Conservation (phyloP, 345 rosid genomes). For the Moringa oleifera region DNA sequence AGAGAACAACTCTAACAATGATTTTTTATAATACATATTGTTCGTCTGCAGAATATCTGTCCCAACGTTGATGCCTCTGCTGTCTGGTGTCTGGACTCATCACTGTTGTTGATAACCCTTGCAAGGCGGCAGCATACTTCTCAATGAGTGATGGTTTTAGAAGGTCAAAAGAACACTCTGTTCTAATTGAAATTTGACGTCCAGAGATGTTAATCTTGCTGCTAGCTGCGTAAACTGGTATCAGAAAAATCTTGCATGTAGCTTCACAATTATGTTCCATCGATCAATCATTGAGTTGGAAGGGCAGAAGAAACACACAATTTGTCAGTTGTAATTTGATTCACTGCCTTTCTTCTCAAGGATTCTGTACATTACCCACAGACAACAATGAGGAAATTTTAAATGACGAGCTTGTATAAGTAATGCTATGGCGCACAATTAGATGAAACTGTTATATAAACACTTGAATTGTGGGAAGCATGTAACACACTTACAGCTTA, state of each 20-base stretch:
- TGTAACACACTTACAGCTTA: neutral
- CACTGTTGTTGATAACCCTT: neutral
- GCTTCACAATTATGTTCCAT: neutral
- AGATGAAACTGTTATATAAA: too few relatives aligned
- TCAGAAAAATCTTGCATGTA: neutral
- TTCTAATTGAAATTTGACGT: too few relatives aligned
- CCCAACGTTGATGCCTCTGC: neutral
- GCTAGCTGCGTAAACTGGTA: neutral
- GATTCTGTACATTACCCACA: slow-evolving; percentile 5
- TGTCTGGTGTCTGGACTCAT: neutral
- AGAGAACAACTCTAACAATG: too few relatives aligned
- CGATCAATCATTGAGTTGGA: neutral
- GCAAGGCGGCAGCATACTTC: neutral
- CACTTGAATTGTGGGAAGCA: too few relatives aligned
- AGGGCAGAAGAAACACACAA: neutral
- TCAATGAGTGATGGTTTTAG: neutral
- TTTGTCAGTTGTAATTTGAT: slow-evolving; percentile 10
- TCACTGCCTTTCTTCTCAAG: slow-evolving; percentile 7
- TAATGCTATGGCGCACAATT: neutral
- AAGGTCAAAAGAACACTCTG: too few relatives aligned
- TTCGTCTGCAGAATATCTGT: neutral
- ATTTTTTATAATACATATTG: too few relatives aligned
- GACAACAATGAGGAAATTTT: neutral
- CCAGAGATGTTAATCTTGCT: neutral
- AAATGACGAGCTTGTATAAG: neutral